These are phyloP conservation scores for Candida adriatica DNA, from an alignment of 805 yeast species.

Conservation along the genomic window DNA sequence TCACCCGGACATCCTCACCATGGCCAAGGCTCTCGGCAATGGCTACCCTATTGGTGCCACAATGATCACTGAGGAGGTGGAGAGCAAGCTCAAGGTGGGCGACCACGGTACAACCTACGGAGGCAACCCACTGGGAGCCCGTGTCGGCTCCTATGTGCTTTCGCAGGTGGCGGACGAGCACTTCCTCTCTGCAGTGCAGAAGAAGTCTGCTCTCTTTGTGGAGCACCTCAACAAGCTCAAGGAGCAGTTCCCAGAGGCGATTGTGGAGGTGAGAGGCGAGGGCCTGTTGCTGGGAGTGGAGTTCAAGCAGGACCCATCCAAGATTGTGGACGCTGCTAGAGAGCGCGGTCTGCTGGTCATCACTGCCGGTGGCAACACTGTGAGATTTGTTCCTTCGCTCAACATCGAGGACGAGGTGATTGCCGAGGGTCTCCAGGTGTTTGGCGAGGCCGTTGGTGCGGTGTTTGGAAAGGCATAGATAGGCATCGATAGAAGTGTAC, in stretches of 20 bases:
- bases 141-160: slow-evolving; percentile 73
- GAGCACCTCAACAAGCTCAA: slow-evolving; percentile 43
- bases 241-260: slow-evolving; percentile 50
- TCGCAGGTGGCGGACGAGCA: slow-evolving; percentile 53
- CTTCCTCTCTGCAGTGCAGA: slow-evolving; percentile 54
- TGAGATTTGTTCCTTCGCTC: slow-evolving; percentile 89
- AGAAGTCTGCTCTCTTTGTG: slow-evolving; percentile 51
- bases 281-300: slow-evolving; percentile 86
- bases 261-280: slow-evolving; percentile 73
- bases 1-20: slow-evolving; percentile 89
- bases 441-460: slow-evolving; percentile 46
- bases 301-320: slow-evolving; percentile 55
- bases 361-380: slow-evolving; percentile 87
- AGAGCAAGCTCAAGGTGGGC: slow-evolving; percentile 68
- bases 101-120: slow-evolving; percentile 99
- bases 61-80: slow-evolving; percentile 75
- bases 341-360: slow-evolving; percentile 78
- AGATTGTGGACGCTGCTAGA: slow-evolving; percentile 61
- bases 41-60: slow-evolving; percentile 97
- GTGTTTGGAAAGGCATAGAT: slow-evolving; percentile 12
- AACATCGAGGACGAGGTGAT: slow-evolving; percentile 69
- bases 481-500: too few species aligned
- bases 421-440: slow-evolving; percentile 62
- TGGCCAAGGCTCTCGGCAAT: slow-evolving; percentile 95
- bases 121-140: slow-evolving; percentile 89